A percentile compares a stretch with the other conserved stretches of the same genome.
Evolutionary conservation across 108 stramenopile species (phyloP).

Genomic region (Seminavis robusta): DNA sequence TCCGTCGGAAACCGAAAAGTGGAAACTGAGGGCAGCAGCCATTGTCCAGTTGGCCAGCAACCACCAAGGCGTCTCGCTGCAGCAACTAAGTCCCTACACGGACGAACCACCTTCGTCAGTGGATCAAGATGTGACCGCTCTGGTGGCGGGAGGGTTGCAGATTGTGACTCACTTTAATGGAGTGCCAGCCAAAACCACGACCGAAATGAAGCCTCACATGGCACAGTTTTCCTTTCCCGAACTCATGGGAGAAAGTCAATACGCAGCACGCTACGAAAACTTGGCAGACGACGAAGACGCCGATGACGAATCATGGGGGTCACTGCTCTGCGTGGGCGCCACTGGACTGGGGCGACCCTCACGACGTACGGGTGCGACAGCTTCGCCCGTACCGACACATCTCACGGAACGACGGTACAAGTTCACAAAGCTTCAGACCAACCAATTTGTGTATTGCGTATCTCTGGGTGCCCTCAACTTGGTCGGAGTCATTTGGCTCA

Average conservation of each 20-base stretch:
- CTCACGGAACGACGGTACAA: constrained; percentile 45
- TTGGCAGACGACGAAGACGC: constrained; percentile 25
- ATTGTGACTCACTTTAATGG: constrained; percentile 82
- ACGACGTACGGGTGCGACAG: constrained; percentile 4
- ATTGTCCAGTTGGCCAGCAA: constrained; percentile 38
- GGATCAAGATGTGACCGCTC: constrained; percentile 18
- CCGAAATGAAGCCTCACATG: constrained; percentile 6
- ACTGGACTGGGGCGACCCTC: neutral
- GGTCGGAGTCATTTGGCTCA: constrained; percentile 69
- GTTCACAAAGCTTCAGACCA: constrained; percentile 49
- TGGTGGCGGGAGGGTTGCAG: constrained; percentile 41
- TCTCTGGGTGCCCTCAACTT: constrained; percentile 61
- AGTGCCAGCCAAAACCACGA: constrained; percentile 26
- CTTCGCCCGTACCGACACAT: constrained; percentile 35
- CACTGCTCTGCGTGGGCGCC: neutral
- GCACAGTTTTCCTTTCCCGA: constrained; percentile 72
- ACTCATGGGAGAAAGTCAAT: constrained; percentile 51
- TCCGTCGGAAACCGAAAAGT: constrained; percentile 50
- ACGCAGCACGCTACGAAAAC: constrained; percentile 8
- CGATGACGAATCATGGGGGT: constrained; percentile 9
- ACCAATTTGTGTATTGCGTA: constrained; percentile 64
- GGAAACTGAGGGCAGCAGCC: constrained; percentile 65
- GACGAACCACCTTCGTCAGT: constrained; percentile 64
- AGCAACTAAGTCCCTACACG: constrained; percentile 54
- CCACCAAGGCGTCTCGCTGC: constrained; percentile 39